phyloP scores from a whole-genome alignment of 2,329 filamentous ascomycete genomes.

The Myriosclerotinia scirpicola region DNA sequence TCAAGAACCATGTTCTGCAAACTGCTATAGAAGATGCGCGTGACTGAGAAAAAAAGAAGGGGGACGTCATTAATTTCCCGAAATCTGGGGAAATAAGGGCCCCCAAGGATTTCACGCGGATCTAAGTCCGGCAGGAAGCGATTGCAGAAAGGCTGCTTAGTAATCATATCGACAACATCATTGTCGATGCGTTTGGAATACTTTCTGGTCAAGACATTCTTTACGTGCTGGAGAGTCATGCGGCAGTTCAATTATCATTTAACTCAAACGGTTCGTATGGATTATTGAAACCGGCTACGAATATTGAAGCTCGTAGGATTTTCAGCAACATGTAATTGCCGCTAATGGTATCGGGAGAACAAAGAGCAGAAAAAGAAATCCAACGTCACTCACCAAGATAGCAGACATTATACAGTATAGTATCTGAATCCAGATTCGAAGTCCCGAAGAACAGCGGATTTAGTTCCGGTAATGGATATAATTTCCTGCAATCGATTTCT shows the following conservation, averaged over 20 bases:
- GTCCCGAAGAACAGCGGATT: conserved; percentile 2
- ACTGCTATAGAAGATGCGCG: conserved; percentile 2
- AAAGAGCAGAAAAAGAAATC: neutral
- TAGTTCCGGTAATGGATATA: neutral
- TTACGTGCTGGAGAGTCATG: neutral
- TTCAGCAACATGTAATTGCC: neutral
- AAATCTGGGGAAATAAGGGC: neutral
- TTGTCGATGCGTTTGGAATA: neutral
- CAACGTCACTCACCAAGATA: neutral
- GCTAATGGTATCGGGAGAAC: neutral
- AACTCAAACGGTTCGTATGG: neutral
- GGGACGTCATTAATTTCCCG: neutral
- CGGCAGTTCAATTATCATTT: neutral
- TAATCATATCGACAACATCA: neutral
- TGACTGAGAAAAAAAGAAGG: neutral
- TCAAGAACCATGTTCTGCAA: neutral
- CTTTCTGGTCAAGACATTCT: neutral
- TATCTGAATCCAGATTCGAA: neutral
- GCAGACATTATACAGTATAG: neutral
- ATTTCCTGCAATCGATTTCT: neutral
- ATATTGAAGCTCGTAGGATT: neutral
- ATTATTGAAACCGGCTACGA: neutral
- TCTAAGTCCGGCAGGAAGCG: neutral
- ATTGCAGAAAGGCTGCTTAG: neutral
- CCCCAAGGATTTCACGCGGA: neutral